Evolutionary conservation across 2,329 filamentous ascomycete genomes (phyloP), one percentile per base, ranked within the genome.

Genomic region (Calonectria pauciramosa): DNA sequence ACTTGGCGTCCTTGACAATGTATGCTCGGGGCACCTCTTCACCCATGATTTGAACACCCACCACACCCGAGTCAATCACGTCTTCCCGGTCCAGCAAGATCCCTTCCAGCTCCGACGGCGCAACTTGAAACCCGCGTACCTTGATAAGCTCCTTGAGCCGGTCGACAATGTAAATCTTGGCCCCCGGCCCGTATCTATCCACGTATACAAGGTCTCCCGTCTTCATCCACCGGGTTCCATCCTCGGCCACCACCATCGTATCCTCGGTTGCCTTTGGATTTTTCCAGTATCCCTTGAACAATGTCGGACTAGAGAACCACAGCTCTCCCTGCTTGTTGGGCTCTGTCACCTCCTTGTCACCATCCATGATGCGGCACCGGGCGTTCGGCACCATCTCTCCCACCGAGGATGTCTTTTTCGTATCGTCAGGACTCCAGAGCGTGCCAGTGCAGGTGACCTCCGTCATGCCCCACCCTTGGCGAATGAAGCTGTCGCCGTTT

Each of bases 91-190:
- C 68, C 28, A 70, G 68, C n/a, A 70, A 54, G 9, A 63, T 20
- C 3, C 68, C 68, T 32, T 70, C 54, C 4, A 70, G 68, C 56
- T 70, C 54, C 10, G 68, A 51, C 16, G 68, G 54, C 16, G 68
- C 41, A 10, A 70, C 68, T 18, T 70, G 68, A 28, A 70, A 70
- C n/a, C 54, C 41, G 30, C 68, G 68, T 2, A 70, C 54, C n/a
- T 70, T 70, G 41, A 70, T 70, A 30, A 70, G 68, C 30, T 70
- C 68, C 30, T 70, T 70, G 13, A 63, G 28, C 16, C 67, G 67
- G 44, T 69, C 67, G 9, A 69, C 67, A 18, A 69, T 44, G 30
- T 49, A 60, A 14, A 69, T 34, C 28, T 60, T 69, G 16, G 67
- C 67, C 13, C 67, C 67, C 10, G 67, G 67, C 28, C 20, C 67